phyloP scores from a whole-genome alignment of 1,284 basidiomycete genomes.

The Bondarzewia mesenterica region DNA sequence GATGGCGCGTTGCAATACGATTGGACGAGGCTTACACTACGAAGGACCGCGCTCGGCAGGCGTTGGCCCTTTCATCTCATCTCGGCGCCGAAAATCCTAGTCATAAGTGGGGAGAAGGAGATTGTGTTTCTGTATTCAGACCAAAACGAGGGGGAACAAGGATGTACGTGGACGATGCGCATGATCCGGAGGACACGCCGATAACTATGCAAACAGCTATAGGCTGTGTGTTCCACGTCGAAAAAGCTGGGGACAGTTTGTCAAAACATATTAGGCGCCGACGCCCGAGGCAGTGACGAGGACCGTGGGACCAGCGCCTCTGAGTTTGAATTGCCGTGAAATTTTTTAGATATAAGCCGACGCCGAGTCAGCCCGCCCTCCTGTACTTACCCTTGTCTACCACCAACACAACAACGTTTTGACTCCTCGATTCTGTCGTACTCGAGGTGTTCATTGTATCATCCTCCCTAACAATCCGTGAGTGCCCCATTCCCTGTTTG shows the following conservation, averaged over 20 bases:
- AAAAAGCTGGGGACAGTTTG: background rate
- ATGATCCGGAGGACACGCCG: no score
- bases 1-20: background rate
- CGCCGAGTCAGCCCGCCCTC: constrained; percentile 28
- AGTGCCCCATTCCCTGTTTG: constrained; percentile 20
- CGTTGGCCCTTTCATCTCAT: no score
- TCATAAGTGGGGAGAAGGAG: no score
- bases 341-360: constrained; percentile 24
- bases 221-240: no score
- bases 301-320: constrained; percentile 16
- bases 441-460: constrained; percentile 16
- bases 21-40: no score
- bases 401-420: constrained; percentile 11
- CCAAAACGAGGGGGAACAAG: no score
- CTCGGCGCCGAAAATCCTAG: no score
- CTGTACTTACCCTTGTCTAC: constrained; percentile 14
- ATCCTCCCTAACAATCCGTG: constrained; percentile 19
- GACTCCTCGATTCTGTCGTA: constrained; percentile 18
- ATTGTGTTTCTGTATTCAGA: no score
- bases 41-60: no score
- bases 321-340: constrained; percentile 39
- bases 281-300: background rate
- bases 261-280: background rate
- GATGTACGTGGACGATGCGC: no score
- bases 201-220: no score